Base-by-base conservation (phyloP, 1,139 yeast genomes). In the Geotrichum europaeum region DNA sequence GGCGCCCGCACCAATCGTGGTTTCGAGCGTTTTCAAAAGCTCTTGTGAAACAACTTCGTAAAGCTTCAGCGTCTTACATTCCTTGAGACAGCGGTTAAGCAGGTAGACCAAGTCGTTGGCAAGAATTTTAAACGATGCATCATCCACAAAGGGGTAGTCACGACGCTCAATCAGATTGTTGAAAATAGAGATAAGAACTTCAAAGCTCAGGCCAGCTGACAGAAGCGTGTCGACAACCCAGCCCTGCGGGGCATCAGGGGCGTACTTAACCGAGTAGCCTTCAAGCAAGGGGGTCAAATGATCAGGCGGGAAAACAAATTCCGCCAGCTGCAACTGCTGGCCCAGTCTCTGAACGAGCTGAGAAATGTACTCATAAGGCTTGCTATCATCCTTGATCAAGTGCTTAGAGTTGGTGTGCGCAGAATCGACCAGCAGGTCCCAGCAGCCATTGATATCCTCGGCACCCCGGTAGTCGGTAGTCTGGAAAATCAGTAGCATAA, bases 301-400 rank as follows among this genome's bases (percentile, higher is more conserved):
- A 64, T 84, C 85, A 18, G 89, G 79, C 10, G 97, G 96, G 78
- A 92, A 90, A 1, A 91, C 89, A 69, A 84, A 80, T 68, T 91
- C 97, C 56, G 79, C 82, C 61, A 70, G 85, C 69, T 75, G 73
- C 50, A 81, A 75, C 64, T 77, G 79, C 67, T 77, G 77, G 18
- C 86, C 87, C 52, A 83, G 73, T 53, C 75, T 75, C 30, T 77
- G 75, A 6, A 83, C 76, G 13, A 78, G 75, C 40, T 76, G 65
- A 12, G 76, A 69, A 4, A 78, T 72, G 45, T 69, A 68, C 60
- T 76, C 74, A 60, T 71, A 75, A 49, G 73, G 72, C 55, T 64
- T 62, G 51, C 64, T 60, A 59, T 61, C 63, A 18, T 68, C 67
- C 62, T 69, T 66, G 20, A 40, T 40, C 18, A 40, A 40, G 65